A percentile compares a stretch with the other conserved stretches of the same genome.
These are phyloP conservation scores for Prosopis cineraria DNA, from an alignment of 306 rosid species.

Conservation along the genomic window DNA sequence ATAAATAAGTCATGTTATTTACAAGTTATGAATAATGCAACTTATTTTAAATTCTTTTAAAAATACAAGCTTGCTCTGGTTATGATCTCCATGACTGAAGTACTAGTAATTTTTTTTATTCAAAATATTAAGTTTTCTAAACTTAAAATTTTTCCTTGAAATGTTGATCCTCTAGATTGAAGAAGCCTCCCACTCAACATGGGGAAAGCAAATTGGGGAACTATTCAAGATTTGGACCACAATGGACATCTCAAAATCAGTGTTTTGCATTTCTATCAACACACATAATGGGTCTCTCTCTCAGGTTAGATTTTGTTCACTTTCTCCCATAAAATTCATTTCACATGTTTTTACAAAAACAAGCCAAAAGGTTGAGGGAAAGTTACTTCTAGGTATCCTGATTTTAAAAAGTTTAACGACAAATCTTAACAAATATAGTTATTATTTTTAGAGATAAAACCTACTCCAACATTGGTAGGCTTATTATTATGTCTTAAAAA, in stretches of 20 bases:
- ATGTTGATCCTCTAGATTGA: background rate
- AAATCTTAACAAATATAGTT: background rate
- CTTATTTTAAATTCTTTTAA: too few species aligned
- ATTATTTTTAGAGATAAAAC: background rate
- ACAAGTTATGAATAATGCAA: background rate
- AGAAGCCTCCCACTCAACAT: background rate
- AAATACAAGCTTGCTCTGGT: too few species aligned
- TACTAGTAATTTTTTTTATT: background rate
- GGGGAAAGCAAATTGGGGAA: background rate
- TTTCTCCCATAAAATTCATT: background rate
- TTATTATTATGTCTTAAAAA: background rate
- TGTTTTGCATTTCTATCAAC: background rate
- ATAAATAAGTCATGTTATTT: background rate
- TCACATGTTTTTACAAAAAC: background rate
- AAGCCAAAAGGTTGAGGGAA: background rate
- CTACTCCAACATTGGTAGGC: background rate
- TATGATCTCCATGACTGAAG: too few species aligned
- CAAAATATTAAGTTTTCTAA: background rate
- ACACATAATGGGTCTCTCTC: background rate
- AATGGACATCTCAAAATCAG: background rate
- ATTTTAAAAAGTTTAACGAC: background rate
- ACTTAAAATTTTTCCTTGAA: background rate
- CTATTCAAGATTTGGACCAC: constrained; percentile 12
- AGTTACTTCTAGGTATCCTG: background rate
- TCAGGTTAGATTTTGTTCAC: background rate